A percentile compares a stretch with the other conserved stretches of the same genome.
phyloP scores from a whole-genome alignment of 345 rosid species.

The Lepidium didymum region DNA sequence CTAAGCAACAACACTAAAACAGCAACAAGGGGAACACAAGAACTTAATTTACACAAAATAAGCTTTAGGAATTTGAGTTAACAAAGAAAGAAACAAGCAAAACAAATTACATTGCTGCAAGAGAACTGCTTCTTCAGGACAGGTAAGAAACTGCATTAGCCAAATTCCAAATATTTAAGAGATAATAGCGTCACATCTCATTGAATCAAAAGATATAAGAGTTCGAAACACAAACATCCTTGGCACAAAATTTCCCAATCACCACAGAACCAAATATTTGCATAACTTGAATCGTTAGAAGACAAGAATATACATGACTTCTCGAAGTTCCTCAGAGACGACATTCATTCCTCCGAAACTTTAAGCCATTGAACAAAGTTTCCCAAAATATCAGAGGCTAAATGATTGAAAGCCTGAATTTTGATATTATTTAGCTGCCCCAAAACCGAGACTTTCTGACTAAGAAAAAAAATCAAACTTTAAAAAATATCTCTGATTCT shows the following conservation, averaged over 20 bases:
- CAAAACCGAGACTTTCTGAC: not conserved
- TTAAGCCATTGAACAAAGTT: constrained; percentile 17
- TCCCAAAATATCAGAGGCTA: constrained; percentile 6
- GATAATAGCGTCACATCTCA: constrained; percentile 46
- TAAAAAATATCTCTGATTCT: not conserved
- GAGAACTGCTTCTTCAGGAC: constrained; percentile 56
- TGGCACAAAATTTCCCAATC: constrained; percentile 1
- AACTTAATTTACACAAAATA: not conserved
- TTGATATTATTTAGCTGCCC: not conserved
- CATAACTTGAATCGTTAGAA: not conserved
- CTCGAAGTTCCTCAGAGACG: not conserved
- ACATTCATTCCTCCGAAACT: not conserved
- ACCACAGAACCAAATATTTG: not conserved
- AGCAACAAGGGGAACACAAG: not conserved
- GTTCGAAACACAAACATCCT: constrained; percentile 16
- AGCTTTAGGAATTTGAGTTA: not conserved
- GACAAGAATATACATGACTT: not conserved
- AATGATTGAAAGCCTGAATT: not conserved
- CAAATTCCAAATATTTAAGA: constrained; percentile 67
- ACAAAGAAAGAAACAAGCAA: not conserved
- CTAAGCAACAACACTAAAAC: not conserved
- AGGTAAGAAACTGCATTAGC: constrained; percentile 55
- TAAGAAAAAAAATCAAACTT: not conserved
- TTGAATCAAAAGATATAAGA: not conserved
- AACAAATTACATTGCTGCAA: constrained; percentile 42